Conservation (phyloP, 2,329 filamentous ascomycete genomes). For the Neopestalotiopsis sp. region DNA sequence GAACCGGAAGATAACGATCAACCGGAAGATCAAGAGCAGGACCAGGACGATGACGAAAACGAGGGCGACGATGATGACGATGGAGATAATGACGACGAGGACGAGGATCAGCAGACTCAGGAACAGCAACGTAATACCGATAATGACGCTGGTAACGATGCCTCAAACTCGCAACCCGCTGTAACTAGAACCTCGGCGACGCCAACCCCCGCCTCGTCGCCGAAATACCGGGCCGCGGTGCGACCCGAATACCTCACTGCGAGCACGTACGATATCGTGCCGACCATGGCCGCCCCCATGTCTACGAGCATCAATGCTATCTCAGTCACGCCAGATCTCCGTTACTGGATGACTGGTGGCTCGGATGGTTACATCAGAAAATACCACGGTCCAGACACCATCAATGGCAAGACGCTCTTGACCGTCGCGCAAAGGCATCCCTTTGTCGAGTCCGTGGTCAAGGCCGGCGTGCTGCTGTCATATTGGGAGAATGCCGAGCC, state of each 20-base stretch:
- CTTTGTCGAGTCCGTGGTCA: constrained; percentile 96
- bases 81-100: constrained; percentile 41
- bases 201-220: constrained; percentile 36
- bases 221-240: constrained; percentile 62
- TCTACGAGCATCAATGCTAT: constrained; percentile 95
- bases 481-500: constrained; percentile 99
- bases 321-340: constrained; percentile 88
- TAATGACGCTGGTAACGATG: constrained; percentile 26
- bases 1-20: constrained; percentile 31
- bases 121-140: constrained; percentile 29
- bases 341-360: constrained; percentile 93
- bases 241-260: constrained; percentile 81
- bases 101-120: constrained; percentile 43
- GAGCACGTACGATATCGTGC: constrained; percentile 88
- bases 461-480: constrained; percentile 90
- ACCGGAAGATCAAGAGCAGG: constrained; percentile 38
- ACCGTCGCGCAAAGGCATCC: constrained; percentile 96
- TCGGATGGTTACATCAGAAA: constrained; percentile 96
- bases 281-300: constrained; percentile 95
- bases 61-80: constrained; percentile 40
- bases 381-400: constrained; percentile 93
- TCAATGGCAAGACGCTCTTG: constrained; percentile 90
- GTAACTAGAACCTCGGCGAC: constrained; percentile 38
- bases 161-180: constrained; percentile 23
- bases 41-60: constrained; percentile 43